Evolutionary conservation across 106 monocot genomes (phyloP).

Genomic region (Ottelia alismoides): DNA sequence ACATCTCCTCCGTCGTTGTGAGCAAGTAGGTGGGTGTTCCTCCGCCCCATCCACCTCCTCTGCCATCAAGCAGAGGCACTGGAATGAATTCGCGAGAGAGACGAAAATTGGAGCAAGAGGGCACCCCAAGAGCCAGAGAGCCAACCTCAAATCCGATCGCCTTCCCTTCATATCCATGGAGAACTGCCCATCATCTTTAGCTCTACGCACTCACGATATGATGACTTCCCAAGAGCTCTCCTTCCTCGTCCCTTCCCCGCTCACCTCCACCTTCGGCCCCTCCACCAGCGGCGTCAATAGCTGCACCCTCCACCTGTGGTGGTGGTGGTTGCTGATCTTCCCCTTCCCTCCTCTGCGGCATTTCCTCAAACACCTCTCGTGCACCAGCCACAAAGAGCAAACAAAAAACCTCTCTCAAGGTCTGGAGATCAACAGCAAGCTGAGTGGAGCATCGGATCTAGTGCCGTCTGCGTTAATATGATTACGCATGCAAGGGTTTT

Average conservation of each 20-base stretch:
- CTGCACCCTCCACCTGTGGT: slow-evolving; percentile 13
- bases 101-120: slow-evolving; percentile 40
- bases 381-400: neutral
- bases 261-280: slow-evolving; percentile 25
- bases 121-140: slow-evolving; percentile 40
- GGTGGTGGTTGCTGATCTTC: no score
- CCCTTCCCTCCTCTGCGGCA: slow-evolving; percentile 13
- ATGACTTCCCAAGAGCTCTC: slow-evolving; percentile 36
- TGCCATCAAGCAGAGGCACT: slow-evolving; percentile 10
- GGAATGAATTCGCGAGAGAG: neutral
- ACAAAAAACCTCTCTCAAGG: neutral
- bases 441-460: no score
- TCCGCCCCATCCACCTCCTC: no score
- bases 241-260: slow-evolving; percentile 19
- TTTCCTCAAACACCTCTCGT: neutral
- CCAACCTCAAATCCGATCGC: slow-evolving; percentile 21
- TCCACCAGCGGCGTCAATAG: slow-evolving; percentile 39
- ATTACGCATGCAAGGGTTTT: neutral
- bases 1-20: no score
- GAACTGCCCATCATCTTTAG: slow-evolving; percentile 3
- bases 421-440: neutral
- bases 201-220: slow-evolving; percentile 21
- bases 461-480: no score
- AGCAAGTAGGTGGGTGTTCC: no score
- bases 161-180: slow-evolving; percentile 1